Base-by-base conservation (phyloP, 768 basidiomycete genomes). In the Boletus edulis region DNA sequence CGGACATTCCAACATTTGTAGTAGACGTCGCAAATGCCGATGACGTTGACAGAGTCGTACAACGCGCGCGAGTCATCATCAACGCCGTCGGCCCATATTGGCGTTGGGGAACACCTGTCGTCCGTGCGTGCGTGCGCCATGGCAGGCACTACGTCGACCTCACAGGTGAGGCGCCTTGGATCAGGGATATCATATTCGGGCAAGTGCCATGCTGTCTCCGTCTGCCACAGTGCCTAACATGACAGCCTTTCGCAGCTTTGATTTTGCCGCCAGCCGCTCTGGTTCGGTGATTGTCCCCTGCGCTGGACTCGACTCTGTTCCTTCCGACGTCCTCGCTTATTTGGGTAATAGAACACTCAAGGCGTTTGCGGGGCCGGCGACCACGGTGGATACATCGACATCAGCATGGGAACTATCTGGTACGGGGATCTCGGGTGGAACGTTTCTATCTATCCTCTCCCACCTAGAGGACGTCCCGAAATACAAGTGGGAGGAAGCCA, bases 91-190 rank as follows among this genome's bases (percentile, higher is more conserved):
- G 91, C 1, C 90, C 91, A 2, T 94, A 80, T 66, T 85, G 82
- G 80, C 66, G 67, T 7, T 89, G 79, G 72, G 88, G 91, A 3
- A 83, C 83, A n/a, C 78, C 82, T 10, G 85, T 94, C 13, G 88
- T 92, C 18, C 89, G 81, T 53, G 86, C 88, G 5, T 96, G 94
- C 58, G 88, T 86, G 5, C 74, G 73, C 35, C 74, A 87, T 54
- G 86, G 89, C 6, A 80, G 82, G 8, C 91, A 95, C 70, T 96
- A 96, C 67, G 84, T 93, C 27, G 95, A 98, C 70, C 74, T 94
- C 34, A 83, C 87, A 2, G 87, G 89, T 9, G 93, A 95, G 67
- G 71, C 78, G 0, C 72, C 75, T 3, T 94, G 86, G 83, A 78
- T 88, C 44, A 73, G 72, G 56, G 72, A 82, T 14, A 85, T 91